These are phyloP conservation scores for Flaveria ramosissima DNA, from an alignment of 129 eudicot genomes.

Conservation along the genomic window DNA sequence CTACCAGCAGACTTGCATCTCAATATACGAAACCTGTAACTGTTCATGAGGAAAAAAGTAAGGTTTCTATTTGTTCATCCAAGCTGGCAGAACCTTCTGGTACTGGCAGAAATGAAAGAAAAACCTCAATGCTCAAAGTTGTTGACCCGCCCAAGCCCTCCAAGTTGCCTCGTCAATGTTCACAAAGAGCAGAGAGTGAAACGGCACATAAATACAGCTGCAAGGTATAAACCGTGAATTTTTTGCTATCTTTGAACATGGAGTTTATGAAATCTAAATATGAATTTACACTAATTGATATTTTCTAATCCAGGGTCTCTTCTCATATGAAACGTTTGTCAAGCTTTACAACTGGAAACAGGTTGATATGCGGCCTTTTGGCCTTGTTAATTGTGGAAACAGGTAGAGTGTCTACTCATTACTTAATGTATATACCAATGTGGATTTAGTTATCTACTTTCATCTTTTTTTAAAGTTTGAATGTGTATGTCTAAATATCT, in stretches of 20 bases:
- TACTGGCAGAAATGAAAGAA: constrained; percentile 44
- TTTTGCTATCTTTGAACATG: constrained; percentile 10
- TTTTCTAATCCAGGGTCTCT: constrained; percentile 56
- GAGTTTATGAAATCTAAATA: neutral
- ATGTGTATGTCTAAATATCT: constrained; percentile 6
- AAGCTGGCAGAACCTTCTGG: constrained; percentile 26
- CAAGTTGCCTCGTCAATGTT: constrained; percentile 41
- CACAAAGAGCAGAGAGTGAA: constrained; percentile 45
- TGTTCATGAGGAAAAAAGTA: constrained; percentile 35
- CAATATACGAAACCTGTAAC: constrained; percentile 33
- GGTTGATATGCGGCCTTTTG: constrained; percentile 72
- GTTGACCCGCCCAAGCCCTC: constrained; percentile 63
- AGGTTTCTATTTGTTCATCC: constrained; percentile 30
- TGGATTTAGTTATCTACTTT: neutral
- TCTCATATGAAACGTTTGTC: constrained; percentile 72
- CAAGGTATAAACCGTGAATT: constrained; percentile 44
- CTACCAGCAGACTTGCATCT: constrained; percentile 27
- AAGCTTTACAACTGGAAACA: constrained; percentile 75
- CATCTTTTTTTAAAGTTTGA: neutral
- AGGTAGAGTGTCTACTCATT: constrained; percentile 44
- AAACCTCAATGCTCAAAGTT: constrained; percentile 56
- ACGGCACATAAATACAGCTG: constrained; percentile 40
- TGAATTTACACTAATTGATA: neutral
- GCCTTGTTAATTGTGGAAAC: constrained; percentile 89
- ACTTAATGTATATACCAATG: neutral